Percentiles rank a stretch among this genome's conserved stretches.
Evolutionary conservation across 768 basidiomycete genomes (phyloP).

Genomic region (Butyriboletus loyo): DNA sequence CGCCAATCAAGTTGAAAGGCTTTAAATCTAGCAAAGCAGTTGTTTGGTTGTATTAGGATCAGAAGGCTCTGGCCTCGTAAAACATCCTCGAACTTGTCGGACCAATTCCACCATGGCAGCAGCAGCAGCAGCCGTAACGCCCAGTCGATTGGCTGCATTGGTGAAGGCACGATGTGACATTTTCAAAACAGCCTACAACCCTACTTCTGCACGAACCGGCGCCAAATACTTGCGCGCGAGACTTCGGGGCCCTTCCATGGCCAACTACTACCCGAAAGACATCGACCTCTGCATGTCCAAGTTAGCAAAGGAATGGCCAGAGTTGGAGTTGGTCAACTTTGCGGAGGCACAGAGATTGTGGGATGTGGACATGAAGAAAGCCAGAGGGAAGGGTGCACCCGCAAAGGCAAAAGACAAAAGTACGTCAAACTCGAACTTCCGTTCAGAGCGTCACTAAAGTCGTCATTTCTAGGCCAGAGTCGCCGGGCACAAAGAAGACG

Average conservation of each 20-base stretch:
- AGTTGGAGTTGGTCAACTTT: constrained; percentile 58
- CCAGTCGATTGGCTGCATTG: constrained; percentile 58
- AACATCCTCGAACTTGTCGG: background rate
- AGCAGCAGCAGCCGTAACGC: constrained; percentile 37
- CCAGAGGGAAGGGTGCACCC: constrained; percentile 80
- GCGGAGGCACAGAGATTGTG: constrained; percentile 64
- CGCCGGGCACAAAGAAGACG: constrained; percentile 47
- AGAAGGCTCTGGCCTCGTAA: constrained; percentile 16
- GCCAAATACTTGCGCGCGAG: constrained; percentile 86
- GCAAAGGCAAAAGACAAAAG: constrained; percentile 73
- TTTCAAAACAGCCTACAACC: constrained; percentile 90
- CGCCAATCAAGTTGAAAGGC: no score
- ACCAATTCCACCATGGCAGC: constrained; percentile 24
- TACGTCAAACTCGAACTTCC: constrained; percentile 32
- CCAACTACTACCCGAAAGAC: constrained; percentile 74
- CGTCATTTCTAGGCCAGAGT: constrained; percentile 43
- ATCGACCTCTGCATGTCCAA: constrained; percentile 54
- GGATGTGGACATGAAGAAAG: constrained; percentile 66
- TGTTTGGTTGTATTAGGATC: constrained; percentile 33
- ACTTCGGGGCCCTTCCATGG: constrained; percentile 83
- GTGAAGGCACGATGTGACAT: constrained; percentile 64
- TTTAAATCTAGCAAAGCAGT: background rate
- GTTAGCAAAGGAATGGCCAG: constrained; percentile 50
- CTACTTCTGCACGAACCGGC: constrained; percentile 74
- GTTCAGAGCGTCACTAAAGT: background rate